phyloP scores from a whole-genome alignment of 2,329 filamentous ascomycete genomes.

The Trichothecium roseum region DNA sequence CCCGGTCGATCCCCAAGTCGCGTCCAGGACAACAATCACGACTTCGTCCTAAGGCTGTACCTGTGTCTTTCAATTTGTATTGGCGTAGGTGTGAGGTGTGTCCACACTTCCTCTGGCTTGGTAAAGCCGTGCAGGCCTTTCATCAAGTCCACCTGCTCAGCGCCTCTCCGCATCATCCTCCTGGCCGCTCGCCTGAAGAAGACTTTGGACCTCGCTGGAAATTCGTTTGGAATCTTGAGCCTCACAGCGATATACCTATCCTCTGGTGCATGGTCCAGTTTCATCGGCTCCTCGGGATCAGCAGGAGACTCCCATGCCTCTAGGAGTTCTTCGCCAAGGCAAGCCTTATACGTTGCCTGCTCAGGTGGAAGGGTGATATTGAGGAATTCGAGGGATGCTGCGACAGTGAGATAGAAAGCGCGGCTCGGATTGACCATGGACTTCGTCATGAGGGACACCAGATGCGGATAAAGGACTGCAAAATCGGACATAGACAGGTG shows the following conservation, averaged over 20 bases:
- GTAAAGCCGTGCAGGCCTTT: conserved; percentile 11
- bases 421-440: conserved; percentile 52
- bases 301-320: conserved; percentile 24
- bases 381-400: conserved; percentile 52
- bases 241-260: conserved; percentile 48
- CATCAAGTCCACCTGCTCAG: conserved; percentile 1
- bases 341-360: conserved; percentile 36
- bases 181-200: conserved; percentile 26
- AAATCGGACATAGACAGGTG: conserved; percentile 60
- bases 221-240: conserved; percentile 48
- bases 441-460: conserved; percentile 49
- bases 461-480: conserved; percentile 49
- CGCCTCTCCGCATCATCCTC: conserved; percentile 6
- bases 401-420: conserved; percentile 53
- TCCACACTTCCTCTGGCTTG: conserved; percentile 13
- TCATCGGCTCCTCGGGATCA: conserved; percentile 31
- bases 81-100: conserved; percentile 9
- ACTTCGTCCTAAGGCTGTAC: not conserved
- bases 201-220: conserved; percentile 35
- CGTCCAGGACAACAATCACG: no score
- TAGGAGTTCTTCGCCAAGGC: conserved; percentile 43
- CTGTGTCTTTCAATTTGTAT: not conserved
- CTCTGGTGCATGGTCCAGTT: conserved; percentile 41
- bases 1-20: no score
- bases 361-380: conserved; percentile 36